Evolutionary conservation across 78 protist genomes (phyloP).

Genomic region (Dictyostelium intermedium): DNA sequence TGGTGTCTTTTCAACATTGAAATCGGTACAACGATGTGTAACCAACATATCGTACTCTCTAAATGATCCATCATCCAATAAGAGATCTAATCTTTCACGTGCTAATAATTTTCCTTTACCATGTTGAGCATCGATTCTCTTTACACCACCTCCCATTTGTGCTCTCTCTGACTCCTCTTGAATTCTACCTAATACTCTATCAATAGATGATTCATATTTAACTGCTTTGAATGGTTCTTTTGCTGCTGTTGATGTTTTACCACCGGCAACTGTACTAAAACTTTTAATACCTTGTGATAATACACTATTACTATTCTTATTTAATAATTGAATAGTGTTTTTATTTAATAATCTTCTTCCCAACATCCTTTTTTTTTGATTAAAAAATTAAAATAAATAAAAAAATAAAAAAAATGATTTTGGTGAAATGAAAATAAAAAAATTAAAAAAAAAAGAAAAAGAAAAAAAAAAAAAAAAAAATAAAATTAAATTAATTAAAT

Average conservation of each 20-base stretch:
- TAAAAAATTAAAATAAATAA: background rate
- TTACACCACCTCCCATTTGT: constrained; percentile 73
- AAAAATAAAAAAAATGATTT: background rate
- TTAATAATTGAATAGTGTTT: background rate
- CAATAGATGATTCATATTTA: background rate
- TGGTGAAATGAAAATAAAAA: background rate
- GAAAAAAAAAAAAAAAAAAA: background rate
- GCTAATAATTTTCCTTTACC: constrained; percentile 96
- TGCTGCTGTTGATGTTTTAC: background rate
- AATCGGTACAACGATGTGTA: constrained; percentile 95
- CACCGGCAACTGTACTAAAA: background rate
- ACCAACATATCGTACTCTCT: constrained; percentile 93
- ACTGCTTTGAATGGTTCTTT: background rate
- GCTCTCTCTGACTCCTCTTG: constrained; percentile 74
- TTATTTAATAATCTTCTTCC: constrained; percentile 34
- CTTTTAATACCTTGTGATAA: background rate
- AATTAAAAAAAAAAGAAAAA: background rate
- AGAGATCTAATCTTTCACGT: constrained; percentile 94
- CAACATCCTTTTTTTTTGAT: constrained; percentile 14
- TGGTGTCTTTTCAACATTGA: constrained; percentile 91
- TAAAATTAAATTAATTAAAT: background rate
- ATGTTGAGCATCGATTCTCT: constrained; percentile 72
- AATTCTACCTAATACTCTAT: constrained; percentile 64
- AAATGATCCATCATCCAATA: constrained; percentile 94
- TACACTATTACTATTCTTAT: background rate